Evolutionary conservation across 2,329 filamentous ascomycete species (phyloP), one percentile per base, ranked within the genome.

Genomic region (Trichoderma atroviride): DNA sequence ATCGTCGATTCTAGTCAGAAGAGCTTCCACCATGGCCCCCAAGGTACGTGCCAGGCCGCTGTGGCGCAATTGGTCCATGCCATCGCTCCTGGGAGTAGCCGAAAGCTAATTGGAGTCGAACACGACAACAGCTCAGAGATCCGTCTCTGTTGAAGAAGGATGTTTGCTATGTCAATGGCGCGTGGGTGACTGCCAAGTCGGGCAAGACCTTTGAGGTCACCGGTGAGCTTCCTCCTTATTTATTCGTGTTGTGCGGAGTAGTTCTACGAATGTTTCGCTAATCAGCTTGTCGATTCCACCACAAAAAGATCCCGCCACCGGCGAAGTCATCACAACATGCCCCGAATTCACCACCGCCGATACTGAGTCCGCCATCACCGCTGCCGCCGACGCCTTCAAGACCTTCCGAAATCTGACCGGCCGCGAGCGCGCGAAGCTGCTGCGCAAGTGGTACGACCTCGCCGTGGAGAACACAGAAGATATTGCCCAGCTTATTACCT

Each of bases 201-300:
- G 93, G 93, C 77, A 90, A 96, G 86, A 97, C 93, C 57, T 99
- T 98, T 80, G 90, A 96, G 78, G 92, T 97, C 70, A 85, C 88
- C 72, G 91, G 89, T 91, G 81, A 73, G 77, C 47, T 16, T 31
- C 40, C 22, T 40, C 33, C n/a, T n/a, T n/a, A 4, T 22, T 22
- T 1, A 22, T 6, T 6, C 37, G 24, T 27, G 14, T n/a, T n/a
- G n/a, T n/a, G n/a, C n/a, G n/a, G n/a, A n/a, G n/a, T 24, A 10
- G 53, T 5, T 59, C 13, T 27, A 14, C 31, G 2, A 55, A 27
- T 24, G 31, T 35, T 40, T 5, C 11, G 58, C 52, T 69, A 57
- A 56, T 16, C 6, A 35, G 55, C 47, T 7, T 16, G 68, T 40
- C n/a, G 3, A 16, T 33, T 4, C 19, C 6, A 31, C 7, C 3